These are phyloP conservation scores for Crithidia expoeki DNA, from an alignment of 208 protist species.

Conservation along the genomic window DNA sequence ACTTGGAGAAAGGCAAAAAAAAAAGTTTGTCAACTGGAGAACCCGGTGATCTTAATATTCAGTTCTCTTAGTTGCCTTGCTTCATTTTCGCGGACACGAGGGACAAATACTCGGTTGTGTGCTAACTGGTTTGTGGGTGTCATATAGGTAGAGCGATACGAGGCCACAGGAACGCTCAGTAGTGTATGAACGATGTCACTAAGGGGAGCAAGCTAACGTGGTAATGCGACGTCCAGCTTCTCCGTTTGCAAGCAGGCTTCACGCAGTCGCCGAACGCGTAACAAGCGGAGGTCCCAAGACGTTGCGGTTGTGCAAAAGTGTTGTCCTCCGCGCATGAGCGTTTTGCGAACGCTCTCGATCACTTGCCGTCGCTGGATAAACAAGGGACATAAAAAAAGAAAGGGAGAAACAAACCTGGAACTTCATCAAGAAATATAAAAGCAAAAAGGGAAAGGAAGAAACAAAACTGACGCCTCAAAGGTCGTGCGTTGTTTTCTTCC, in stretches of 20 bases:
- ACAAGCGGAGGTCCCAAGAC: not conserved
- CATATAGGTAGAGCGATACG: slow-evolving; percentile 16
- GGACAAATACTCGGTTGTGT: not conserved
- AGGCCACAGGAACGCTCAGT: slow-evolving; percentile 1
- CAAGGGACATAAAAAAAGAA: not conserved
- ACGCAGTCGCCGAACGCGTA: not conserved
- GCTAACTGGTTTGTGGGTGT: not conserved
- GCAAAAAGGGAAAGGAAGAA: slow-evolving; percentile 11
- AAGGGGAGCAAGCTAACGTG: not conserved
- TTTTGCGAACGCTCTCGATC: slow-evolving; percentile 12
- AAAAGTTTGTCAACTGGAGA: not conserved
- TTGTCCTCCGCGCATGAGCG: slow-evolving; percentile 6
- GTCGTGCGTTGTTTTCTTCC: slow-evolving; percentile 3
- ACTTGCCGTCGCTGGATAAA: not conserved
- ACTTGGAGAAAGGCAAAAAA: not conserved
- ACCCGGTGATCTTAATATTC: no score
- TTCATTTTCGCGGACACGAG: not conserved
- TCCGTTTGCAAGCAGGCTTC: not conserved
- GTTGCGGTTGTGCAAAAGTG: not conserved
- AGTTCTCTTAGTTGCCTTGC: no score
- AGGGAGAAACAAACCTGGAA: slow-evolving; percentile 11
- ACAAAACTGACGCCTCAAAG: slow-evolving; percentile 1
- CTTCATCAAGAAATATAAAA: not conserved
- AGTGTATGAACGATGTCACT: not conserved
- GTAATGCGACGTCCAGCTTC: slow-evolving; percentile 1